A percentile compares a stretch with the other conserved stretches of the same genome.
Evolutionary conservation across 176 grass and related monocot species (phyloP).

Genomic region (Oropetium thomaeum): DNA sequence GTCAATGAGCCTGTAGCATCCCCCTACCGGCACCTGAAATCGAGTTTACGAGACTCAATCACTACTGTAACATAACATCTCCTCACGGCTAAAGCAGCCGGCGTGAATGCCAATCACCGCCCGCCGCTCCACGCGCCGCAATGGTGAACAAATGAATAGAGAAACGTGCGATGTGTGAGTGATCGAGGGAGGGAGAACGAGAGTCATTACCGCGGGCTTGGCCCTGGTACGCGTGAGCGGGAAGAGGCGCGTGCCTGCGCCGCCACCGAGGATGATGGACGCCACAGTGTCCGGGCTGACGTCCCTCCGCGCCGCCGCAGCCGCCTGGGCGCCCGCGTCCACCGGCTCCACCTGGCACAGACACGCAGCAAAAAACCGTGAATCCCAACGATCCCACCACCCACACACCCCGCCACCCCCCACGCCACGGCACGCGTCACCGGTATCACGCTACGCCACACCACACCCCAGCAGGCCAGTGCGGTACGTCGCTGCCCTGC

Average conservation of each 20-base stretch:
- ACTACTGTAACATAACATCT: constrained; percentile 11
- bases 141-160: neutral
- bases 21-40: constrained; percentile 66
- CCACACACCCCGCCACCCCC: no score
- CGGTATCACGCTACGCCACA: neutral
- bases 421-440: neutral
- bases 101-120: neutral
- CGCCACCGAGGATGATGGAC: constrained; percentile 81
- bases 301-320: constrained; percentile 29
- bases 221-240: constrained; percentile 80
- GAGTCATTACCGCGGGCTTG: constrained; percentile 65
- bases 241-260: constrained; percentile 75
- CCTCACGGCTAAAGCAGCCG: neutral
- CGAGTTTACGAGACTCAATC: neutral
- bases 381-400: neutral
- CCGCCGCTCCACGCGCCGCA: neutral
- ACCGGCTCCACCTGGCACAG: constrained; percentile 16
- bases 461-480: no score
- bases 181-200: neutral
- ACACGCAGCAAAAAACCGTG: neutral
- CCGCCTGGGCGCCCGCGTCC: constrained; percentile 7
- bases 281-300: constrained; percentile 59
- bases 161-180: neutral
- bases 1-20: constrained; percentile 75
- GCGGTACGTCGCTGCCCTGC: no score